Conservation (phyloP, 768 basidiomycete species). For the Pisolithus tinctorius region DNA sequence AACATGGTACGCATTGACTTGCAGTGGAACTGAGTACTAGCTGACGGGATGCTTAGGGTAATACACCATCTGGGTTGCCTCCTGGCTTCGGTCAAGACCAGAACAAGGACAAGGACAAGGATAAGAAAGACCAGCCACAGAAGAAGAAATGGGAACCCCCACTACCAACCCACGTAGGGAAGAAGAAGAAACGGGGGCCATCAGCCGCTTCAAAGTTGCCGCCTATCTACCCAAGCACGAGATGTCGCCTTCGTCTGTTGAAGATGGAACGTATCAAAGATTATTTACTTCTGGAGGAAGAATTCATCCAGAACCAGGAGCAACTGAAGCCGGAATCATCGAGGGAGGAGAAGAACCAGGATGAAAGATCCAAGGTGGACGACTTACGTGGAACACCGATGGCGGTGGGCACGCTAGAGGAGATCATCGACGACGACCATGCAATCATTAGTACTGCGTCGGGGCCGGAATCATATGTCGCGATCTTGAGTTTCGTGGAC, state of each 20-base stretch:
- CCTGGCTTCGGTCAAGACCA: conserved; percentile 44
- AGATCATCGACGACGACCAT: conserved; percentile 97
- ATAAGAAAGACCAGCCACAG: conserved; percentile 42
- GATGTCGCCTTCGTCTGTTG: conserved; percentile 90
- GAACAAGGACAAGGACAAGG: conserved; percentile 35
- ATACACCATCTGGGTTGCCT: conserved; percentile 58
- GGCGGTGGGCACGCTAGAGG: conserved; percentile 97
- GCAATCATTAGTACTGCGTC: conserved; percentile 96
- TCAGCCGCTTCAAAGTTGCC: conserved; percentile 88
- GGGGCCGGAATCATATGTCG: conserved; percentile 94
- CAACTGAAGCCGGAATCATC: conserved; percentile 81
- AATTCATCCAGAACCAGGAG: conserved; percentile 91
- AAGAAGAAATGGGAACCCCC: conserved; percentile 99
- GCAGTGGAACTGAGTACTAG: not conserved
- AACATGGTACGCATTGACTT: conserved; percentile 17
- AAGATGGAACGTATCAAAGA: conserved; percentile 99
- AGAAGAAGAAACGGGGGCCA: conserved; percentile 93
- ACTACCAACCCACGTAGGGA: conserved; percentile 92
- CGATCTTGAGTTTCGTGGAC: conserved; percentile 97
- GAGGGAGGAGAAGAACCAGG: conserved; percentile 92
- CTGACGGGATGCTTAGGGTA: conserved; percentile 47
- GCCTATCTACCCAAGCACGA: conserved; percentile 87
- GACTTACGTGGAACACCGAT: conserved; percentile 92
- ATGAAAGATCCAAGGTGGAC: conserved; percentile 90
- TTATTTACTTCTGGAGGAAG: conserved; percentile 91